Conservation (phyloP, 768 basidiomycete genomes). For the Pluteus cervinus region DNA sequence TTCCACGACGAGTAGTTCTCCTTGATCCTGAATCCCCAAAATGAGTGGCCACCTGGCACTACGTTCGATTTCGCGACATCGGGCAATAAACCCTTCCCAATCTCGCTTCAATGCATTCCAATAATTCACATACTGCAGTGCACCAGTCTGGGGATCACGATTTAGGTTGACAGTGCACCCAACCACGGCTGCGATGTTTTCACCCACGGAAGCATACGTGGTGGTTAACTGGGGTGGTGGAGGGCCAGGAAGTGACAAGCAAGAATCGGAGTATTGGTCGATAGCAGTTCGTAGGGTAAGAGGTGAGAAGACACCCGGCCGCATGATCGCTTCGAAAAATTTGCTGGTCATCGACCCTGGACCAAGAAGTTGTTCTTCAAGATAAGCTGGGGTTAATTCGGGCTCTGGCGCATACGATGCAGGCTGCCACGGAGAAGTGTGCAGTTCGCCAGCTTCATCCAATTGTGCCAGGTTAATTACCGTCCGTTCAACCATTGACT, state of each 20-base stretch:
- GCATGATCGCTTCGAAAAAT: constrained; percentile 78
- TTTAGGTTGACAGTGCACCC: constrained; percentile 78
- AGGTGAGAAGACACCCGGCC: constrained; percentile 83
- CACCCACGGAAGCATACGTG: constrained; percentile 60
- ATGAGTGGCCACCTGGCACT: constrained; percentile 76
- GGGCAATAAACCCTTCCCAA: constrained; percentile 94
- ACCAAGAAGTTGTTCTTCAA: constrained; percentile 75
- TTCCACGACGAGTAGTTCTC: constrained; percentile 60
- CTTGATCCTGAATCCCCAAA: constrained; percentile 41
- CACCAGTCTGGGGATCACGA: constrained; percentile 73
- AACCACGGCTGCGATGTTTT: constrained; percentile 78
- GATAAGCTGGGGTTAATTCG: constrained; percentile 78
- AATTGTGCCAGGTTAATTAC: constrained; percentile 36
- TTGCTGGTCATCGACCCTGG: constrained; percentile 70
- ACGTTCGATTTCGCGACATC: constrained; percentile 87
- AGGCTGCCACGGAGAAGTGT: constrained; percentile 41
- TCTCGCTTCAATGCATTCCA: constrained; percentile 84
- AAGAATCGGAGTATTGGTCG: constrained; percentile 72
- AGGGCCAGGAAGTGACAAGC: constrained; percentile 58
- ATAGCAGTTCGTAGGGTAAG: constrained; percentile 78
- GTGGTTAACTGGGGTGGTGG: constrained; percentile 50
- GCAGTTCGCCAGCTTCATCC: constrained; percentile 21
- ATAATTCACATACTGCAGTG: constrained; percentile 70
- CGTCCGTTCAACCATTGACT: constrained; percentile 59
- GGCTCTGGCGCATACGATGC: constrained; percentile 63